Evolutionary conservation across 352 stramenopile species (phyloP).

Genomic region (Phytopythium delawarense): DNA sequence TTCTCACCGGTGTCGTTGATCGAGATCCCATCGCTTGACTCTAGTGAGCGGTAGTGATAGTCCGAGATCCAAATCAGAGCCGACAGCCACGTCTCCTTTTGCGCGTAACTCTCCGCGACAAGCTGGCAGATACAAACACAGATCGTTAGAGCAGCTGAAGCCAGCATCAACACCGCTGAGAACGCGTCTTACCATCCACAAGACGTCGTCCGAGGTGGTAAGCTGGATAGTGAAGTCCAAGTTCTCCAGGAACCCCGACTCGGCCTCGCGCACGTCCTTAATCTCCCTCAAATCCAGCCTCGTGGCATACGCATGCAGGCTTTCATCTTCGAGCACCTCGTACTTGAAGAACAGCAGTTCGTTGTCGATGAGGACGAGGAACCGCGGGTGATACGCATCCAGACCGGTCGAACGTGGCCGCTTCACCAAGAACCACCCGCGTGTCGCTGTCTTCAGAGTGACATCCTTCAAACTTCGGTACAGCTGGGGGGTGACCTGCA

Average conservation of each 20-base stretch:
- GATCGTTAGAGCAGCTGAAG: constrained; percentile 5
- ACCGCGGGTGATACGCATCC: constrained; percentile 78
- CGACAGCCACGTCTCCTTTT: constrained; percentile 87
- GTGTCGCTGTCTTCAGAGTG: constrained; percentile 50
- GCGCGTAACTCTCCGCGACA: constrained; percentile 69
- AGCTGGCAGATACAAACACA: constrained; percentile 34
- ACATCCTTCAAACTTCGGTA: constrained; percentile 80
- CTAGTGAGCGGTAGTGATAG: constrained; percentile 61
- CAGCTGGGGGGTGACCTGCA: constrained; percentile 39
- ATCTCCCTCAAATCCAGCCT: constrained; percentile 69
- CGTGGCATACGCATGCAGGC: constrained; percentile 55
- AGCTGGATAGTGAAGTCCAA: constrained; percentile 85
- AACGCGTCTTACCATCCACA: constrained; percentile 64
- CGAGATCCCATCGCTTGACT: constrained; percentile 19
- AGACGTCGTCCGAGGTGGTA: constrained; percentile 58
- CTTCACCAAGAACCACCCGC: constrained; percentile 86
- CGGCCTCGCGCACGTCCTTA: constrained; percentile 78
- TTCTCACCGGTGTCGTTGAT: constrained; percentile 27
- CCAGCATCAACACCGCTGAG: constrained; percentile 18
- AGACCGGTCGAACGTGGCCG: constrained; percentile 57
- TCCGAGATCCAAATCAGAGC: constrained; percentile 82
- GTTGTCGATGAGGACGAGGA: constrained; percentile 78
- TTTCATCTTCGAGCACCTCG: constrained; percentile 73
- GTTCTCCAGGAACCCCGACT: constrained; percentile 77
- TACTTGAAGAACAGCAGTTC: constrained; percentile 86